Conservation (phyloP, 2,329 filamentous ascomycete species). For the Exophiala lecanii-corni region DNA sequence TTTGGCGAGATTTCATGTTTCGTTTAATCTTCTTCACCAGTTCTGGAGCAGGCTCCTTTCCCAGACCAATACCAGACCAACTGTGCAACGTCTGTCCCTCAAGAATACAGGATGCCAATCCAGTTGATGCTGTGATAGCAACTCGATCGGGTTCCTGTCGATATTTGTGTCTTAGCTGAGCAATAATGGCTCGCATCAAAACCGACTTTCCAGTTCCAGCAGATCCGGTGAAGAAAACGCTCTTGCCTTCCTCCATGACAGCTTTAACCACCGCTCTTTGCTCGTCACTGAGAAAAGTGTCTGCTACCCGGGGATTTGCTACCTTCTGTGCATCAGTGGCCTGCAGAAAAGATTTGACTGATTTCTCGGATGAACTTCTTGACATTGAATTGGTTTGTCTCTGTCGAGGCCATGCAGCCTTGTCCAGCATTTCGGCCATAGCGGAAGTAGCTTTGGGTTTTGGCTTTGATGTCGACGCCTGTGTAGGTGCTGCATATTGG, state of each 20-base stretch:
- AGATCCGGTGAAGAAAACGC: slow-evolving; percentile 96
- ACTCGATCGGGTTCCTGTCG: slow-evolving; percentile 73
- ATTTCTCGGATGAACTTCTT: slow-evolving; percentile 9
- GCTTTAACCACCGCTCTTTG: slow-evolving; percentile 79
- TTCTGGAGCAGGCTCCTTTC: slow-evolving; percentile 76
- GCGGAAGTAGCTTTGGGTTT: slow-evolving; percentile 8
- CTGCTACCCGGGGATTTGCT: slow-evolving; percentile 32
- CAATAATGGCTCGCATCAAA: slow-evolving; percentile 85
- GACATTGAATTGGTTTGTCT: slow-evolving; percentile 8
- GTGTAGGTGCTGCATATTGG: slow-evolving; percentile 6
- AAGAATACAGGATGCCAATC: slow-evolving; percentile 92
- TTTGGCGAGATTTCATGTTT: slow-evolving; percentile 79
- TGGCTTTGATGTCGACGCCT: slow-evolving; percentile 1
- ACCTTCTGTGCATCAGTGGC: slow-evolving; percentile 13
- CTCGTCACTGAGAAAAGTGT: slow-evolving; percentile 64
- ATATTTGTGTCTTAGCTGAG: slow-evolving; percentile 71
- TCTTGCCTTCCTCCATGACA: slow-evolving; percentile 73
- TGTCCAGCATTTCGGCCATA: slow-evolving; percentile 20
- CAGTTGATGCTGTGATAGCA: slow-evolving; percentile 92
- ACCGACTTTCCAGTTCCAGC: slow-evolving; percentile 97
- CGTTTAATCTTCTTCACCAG: slow-evolving; percentile 86
- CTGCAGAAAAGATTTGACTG: slow-evolving; percentile 3
- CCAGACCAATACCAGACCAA: slow-evolving; percentile 90
- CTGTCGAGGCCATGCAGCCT: slow-evolving; percentile 11
- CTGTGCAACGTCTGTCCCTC: slow-evolving; percentile 94